Percentiles rank a stretch among this genome's conserved stretches.
phyloP scores from a whole-genome alignment of 768 basidiomycete genomes.

The Auricularia cornea region DNA sequence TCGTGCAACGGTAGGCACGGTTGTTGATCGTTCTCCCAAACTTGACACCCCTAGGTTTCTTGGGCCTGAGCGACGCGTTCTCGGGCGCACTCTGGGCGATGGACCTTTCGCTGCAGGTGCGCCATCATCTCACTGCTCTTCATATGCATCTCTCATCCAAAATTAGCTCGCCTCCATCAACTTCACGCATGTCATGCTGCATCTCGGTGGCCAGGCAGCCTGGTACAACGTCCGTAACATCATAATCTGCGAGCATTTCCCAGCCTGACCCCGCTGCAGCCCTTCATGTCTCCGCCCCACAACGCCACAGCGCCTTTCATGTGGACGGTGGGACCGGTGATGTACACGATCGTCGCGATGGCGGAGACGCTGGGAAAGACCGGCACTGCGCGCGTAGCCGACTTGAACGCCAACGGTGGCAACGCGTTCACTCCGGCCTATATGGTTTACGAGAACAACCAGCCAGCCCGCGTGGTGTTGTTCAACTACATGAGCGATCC shows the following conservation, averaged over 20 bases:
- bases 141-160: too few species aligned
- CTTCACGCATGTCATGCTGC: conserved; percentile 40
- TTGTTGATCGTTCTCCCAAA: too few species aligned
- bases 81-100: conserved; percentile 43
- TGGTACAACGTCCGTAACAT: conserved; percentile 42
- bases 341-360: conserved; percentile 38
- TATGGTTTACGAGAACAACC: conserved; percentile 39
- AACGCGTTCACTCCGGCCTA: conserved; percentile 38
- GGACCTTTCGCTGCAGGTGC: conserved; percentile 42
- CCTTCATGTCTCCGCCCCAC: conserved; percentile 44
- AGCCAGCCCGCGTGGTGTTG: conserved; percentile 41
- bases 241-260: not conserved
- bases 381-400: conserved; percentile 33
- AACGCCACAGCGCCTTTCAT: conserved; percentile 41
- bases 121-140: too few species aligned
- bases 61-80: conserved; percentile 43
- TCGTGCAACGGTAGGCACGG: conserved; percentile 40
- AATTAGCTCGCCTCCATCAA: conserved; percentile 42
- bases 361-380: conserved; percentile 39
- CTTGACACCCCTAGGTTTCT: too few species aligned
- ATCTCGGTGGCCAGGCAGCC: conserved; percentile 39
- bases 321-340: conserved; percentile 42
- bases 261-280: conserved; percentile 18
- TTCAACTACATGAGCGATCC: conserved; percentile 43
- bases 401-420: conserved; percentile 32